phyloP scores from a whole-genome alignment of 176 grass and related monocot genomes.

The sorghum (Sorghum bicolor) region DNA sequence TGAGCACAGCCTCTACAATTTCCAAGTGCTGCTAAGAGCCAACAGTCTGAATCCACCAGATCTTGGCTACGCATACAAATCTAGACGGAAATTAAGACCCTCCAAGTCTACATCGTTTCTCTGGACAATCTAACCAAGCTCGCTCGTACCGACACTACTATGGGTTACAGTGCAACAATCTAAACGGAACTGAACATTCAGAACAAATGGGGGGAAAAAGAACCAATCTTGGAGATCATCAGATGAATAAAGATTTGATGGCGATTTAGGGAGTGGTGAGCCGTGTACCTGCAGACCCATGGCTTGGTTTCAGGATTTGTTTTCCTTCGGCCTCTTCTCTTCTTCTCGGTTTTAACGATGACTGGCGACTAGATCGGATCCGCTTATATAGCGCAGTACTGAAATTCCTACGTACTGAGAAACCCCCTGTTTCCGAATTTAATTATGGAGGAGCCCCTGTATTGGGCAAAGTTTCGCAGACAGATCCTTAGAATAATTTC shows the following conservation, averaged over 20 bases:
- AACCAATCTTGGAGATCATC: not conserved
- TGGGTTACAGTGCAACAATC: not conserved
- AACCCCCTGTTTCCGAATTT: not conserved
- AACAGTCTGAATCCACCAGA: not conserved
- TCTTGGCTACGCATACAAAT: slow-evolving; percentile 13
- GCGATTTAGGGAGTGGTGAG: slow-evolving; percentile 11
- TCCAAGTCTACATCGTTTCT: not conserved
- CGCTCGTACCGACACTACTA: not conserved
- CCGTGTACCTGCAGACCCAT: slow-evolving; percentile 47
- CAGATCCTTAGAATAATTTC: not conserved
- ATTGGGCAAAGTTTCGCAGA: not conserved
- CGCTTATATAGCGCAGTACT: slow-evolving; percentile 9
- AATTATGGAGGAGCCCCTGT: not conserved
- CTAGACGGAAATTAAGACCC: not conserved
- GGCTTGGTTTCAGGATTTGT: not conserved
- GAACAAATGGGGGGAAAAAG: not conserved
- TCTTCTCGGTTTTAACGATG: slow-evolving; percentile 35
- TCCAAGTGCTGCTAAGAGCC: not conserved
- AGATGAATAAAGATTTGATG: not conserved
- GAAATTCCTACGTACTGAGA: not conserved
- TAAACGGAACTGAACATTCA: not conserved
- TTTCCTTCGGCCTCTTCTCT: not conserved
- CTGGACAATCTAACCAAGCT: not conserved
- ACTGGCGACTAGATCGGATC: slow-evolving; percentile 9
- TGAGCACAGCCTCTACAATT: not conserved